These are phyloP conservation scores for Pichia sp. DNA, from an alignment of 1,139 yeast genomes.

Conservation along the genomic window DNA sequence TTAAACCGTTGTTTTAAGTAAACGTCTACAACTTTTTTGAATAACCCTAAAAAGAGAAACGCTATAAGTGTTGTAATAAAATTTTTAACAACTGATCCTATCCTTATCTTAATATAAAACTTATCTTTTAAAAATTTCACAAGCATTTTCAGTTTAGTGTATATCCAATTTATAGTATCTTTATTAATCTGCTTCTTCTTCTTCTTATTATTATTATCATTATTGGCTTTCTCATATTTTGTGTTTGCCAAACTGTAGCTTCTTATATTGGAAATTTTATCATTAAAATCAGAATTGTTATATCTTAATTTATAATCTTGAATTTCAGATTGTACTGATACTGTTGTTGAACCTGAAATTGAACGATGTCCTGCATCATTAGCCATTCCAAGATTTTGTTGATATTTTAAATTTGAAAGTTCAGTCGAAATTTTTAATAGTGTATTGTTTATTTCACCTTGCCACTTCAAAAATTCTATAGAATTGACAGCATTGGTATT, in stretches of 20 bases:
- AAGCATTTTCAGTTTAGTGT: slow-evolving; percentile 3
- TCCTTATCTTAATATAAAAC: neutral
- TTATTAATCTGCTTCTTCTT: neutral
- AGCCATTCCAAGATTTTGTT: neutral
- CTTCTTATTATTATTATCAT: neutral
- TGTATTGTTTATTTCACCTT: slow-evolving; percentile 28
- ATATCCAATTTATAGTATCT: neutral
- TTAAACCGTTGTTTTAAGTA: neutral
- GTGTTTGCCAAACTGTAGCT: neutral
- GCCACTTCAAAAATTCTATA: slow-evolving; percentile 29
- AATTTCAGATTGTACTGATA: slow-evolving; percentile 6
- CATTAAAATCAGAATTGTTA: neutral
- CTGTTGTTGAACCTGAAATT: slow-evolving; percentile 11
- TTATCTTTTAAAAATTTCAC: slow-evolving; percentile 1
- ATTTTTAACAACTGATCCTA: neutral
- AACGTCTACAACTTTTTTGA: slow-evolving; percentile 4
- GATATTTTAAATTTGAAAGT: slow-evolving; percentile 20
- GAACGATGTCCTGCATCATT: slow-evolving; percentile 12
- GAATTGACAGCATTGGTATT: slow-evolving; percentile 5
- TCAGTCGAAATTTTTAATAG: slow-evolving; percentile 26
- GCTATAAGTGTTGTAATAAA: neutral
- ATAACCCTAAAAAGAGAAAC: slow-evolving; percentile 2
- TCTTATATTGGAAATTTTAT: neutral
- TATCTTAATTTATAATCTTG: slow-evolving; percentile 9
- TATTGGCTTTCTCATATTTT: no score